phyloP scores from a whole-genome alignment of 2,329 filamentous ascomycete genomes.

The Colletotrichum tabaci region DNA sequence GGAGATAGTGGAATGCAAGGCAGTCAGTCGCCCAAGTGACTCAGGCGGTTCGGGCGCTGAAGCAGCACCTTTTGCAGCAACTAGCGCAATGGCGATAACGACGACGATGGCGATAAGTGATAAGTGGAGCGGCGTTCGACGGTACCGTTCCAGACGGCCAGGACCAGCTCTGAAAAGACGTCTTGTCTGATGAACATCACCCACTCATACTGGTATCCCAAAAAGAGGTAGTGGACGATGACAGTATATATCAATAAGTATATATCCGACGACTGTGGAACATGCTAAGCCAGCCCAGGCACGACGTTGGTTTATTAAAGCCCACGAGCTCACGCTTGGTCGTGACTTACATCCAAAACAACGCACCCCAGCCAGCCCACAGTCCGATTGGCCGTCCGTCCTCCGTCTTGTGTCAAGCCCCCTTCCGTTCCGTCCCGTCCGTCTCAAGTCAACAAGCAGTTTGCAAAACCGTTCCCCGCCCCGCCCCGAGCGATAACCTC shows the following conservation, averaged over 20 bases:
- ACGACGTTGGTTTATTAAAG: neutral
- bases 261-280: neutral
- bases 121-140: constrained; percentile 15
- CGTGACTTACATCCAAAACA: neutral
- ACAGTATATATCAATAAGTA: neutral
- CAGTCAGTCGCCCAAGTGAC: neutral
- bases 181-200: neutral
- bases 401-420: neutral
- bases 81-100: neutral
- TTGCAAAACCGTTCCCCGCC: neutral
- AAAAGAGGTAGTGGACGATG: neutral
- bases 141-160: neutral
- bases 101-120: constrained; percentile 28
- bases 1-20: neutral
- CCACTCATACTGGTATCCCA: neutral
- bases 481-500: constrained; percentile 6
- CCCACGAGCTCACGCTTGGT: neutral
- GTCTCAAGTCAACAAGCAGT: too few species aligned
- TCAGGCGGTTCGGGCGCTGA: neutral
- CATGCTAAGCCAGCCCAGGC: neutral
- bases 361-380: neutral
- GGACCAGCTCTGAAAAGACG: neutral
- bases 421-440: constrained; percentile 2
- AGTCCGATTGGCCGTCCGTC: neutral
- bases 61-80: neutral